These are phyloP conservation scores for Vigna angularis DNA, from an alignment of 306 rosid species.

Conservation along the genomic window DNA sequence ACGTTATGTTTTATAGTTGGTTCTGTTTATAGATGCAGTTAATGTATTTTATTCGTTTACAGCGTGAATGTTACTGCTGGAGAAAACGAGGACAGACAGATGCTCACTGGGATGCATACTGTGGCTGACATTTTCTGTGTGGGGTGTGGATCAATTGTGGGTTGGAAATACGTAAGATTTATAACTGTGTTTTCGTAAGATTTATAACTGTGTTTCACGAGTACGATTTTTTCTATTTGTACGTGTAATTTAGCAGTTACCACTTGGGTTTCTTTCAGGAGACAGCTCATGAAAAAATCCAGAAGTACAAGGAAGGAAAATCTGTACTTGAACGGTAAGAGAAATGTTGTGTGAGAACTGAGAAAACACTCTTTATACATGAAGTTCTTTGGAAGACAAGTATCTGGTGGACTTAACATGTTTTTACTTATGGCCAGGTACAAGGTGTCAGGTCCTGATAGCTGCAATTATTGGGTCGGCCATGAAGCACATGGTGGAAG, in stretches of 20 bases:
- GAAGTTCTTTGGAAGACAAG: slow-evolving; percentile 11
- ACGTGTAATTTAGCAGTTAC: slow-evolving; percentile 39
- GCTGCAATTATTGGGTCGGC: slow-evolving; percentile 80
- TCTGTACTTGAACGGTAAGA: slow-evolving; percentile 82
- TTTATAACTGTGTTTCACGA: neutral
- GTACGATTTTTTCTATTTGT: slow-evolving; percentile 39
- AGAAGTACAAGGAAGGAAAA: slow-evolving; percentile 85
- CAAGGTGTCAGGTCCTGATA: slow-evolving; percentile 86
- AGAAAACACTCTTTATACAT: slow-evolving; percentile 42
- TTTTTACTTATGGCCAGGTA: slow-evolving; percentile 66
- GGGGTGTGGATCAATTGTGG: slow-evolving; percentile 95
- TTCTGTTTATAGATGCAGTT: slow-evolving; percentile 23
- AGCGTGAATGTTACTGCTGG: slow-evolving; percentile 81
- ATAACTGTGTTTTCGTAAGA: slow-evolving; percentile 25
- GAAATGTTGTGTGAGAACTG: slow-evolving; percentile 42
- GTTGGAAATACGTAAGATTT: slow-evolving; percentile 97
- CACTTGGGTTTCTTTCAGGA: slow-evolving; percentile 63
- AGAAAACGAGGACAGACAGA: slow-evolving; percentile 74
- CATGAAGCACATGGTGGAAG: slow-evolving; percentile 86
- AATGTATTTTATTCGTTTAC: slow-evolving; percentile 47
- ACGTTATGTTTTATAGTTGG: slow-evolving; percentile 17
- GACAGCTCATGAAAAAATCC: slow-evolving; percentile 70
- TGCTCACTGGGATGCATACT: slow-evolving; percentile 92
- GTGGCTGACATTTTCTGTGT: slow-evolving; percentile 97
- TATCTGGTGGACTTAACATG: slow-evolving; percentile 38